Conservation (phyloP, 768 basidiomycete species). For the Exsudoporus frostii region DNA sequence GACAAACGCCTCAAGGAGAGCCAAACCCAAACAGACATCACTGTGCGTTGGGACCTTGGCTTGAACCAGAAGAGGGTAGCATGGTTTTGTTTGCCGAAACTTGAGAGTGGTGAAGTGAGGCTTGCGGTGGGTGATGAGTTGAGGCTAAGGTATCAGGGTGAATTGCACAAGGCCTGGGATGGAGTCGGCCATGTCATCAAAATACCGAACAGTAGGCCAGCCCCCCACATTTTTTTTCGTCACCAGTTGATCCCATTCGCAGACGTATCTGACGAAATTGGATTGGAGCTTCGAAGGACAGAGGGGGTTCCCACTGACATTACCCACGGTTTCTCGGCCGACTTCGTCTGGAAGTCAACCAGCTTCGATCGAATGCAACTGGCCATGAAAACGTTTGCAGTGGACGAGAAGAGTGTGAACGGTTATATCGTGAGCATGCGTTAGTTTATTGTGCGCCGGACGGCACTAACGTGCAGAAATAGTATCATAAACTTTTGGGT, state of each 20-base stretch:
- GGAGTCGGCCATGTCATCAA: conserved; percentile 98
- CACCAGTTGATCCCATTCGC: conserved; percentile 8
- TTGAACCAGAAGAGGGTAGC: conserved; percentile 99
- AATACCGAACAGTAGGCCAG: conserved; percentile 89
- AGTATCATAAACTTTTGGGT: conserved; percentile 98
- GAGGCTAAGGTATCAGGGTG: conserved; percentile 83
- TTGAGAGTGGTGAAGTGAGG: conserved; percentile 97
- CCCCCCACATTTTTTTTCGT: background rate
- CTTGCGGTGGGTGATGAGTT: conserved; percentile 96
- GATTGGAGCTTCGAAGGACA: conserved; percentile 81
- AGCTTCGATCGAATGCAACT: conserved; percentile 99
- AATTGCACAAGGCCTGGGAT: conserved; percentile 92
- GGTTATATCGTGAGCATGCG: conserved; percentile 85
- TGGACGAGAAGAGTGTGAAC: conserved; percentile 98
- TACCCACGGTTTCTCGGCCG: conserved; percentile 94
- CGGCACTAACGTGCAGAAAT: conserved; percentile 4
- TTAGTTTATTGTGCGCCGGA: background rate
- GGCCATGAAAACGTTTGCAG: conserved; percentile 99
- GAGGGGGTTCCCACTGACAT: conserved; percentile 94
- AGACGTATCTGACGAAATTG: conserved; percentile 99
- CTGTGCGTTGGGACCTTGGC: conserved; percentile 95
- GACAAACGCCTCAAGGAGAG: conserved; percentile 97
- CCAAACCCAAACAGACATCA: conserved; percentile 96
- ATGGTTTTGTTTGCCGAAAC: conserved; percentile 94
- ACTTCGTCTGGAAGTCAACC: conserved; percentile 99